Evolutionary conservation across 2,329 filamentous ascomycete species (phyloP), one percentile per base, ranked within the genome.

Genomic region (Rachicladosporium sp.): DNA sequence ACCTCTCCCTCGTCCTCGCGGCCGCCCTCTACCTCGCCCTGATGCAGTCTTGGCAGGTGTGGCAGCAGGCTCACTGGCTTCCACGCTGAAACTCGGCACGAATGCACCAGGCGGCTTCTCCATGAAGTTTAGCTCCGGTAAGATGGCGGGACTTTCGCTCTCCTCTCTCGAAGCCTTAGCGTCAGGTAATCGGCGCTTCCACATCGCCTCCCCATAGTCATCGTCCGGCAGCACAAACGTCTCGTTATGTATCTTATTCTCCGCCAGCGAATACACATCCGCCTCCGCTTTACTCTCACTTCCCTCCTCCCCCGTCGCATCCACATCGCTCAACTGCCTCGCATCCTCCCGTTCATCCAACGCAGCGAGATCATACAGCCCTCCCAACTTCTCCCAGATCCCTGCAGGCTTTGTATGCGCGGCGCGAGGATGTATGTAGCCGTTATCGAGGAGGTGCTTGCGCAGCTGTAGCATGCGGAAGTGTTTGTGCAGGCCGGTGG

Each of bases 401-500:
- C 83, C 82, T 1, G 84, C 81, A 49, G 94, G 91, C 43, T 82
- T 80, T 31, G 86, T 95, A 64, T 98, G 91, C 13, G 42, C 42
- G 34, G 47, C 49, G 11, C 45, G 43, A 4, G 56, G 53, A 19
- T 57, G 50, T n/a, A 61, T 58, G 48, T 60, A 55, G 34, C 48
- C 47, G 32, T 58, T 55, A 6, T 49, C 44, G 29, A 59, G 47
- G 9, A 61, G 48, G 43, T 51, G 55, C 15, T 51, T 43, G 37
- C 56, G 56, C 10, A 95, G 85, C 6, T 85, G 79, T 46, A 94
- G 78, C 72, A 95, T 88, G 44, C 85, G 80, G 57, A 94, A 93
- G 61, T 94, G 86, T 59, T 89, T 93, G 66, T 94, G 87, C 71
- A 94, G 83, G 44, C 87, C 89, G 31, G 89, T 89, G n/a, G 91